Conservation (phyloP, 768 basidiomycete genomes). For the Lentinula detonsa region DNA sequence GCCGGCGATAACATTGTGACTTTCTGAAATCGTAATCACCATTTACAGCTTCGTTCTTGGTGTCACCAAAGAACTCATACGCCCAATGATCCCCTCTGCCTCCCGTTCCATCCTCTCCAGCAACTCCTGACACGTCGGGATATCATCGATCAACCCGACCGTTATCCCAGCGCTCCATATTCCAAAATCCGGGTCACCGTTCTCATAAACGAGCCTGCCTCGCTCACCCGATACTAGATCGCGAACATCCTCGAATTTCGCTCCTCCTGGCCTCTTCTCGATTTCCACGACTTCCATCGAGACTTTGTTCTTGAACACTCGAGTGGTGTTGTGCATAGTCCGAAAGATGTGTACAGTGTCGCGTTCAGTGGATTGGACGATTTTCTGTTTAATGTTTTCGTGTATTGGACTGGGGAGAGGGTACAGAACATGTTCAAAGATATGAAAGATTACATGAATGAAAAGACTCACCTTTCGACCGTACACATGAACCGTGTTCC, state of each 20-base stretch:
- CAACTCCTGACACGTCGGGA: conserved; percentile 75
- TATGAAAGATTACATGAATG: not conserved
- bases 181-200: conserved; percentile 80
- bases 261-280: conserved; percentile 76
- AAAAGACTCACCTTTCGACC: conserved; percentile 54
- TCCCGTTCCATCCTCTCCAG: conserved; percentile 66
- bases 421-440: not conserved
- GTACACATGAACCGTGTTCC: conserved; percentile 94
- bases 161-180: conserved; percentile 74
- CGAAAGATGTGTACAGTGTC: conserved; percentile 91
- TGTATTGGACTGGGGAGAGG: conserved; percentile 61
- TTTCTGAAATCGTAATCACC: too few species aligned
- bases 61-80: conserved; percentile 28
- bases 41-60: conserved; percentile 32
- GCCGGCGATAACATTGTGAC: too few species aligned
- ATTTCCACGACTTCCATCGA: conserved; percentile 80
- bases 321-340: conserved; percentile 74
- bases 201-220: conserved; percentile 72
- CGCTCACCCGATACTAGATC: conserved; percentile 71
- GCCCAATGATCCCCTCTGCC: conserved; percentile 59
- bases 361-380: conserved; percentile 74
- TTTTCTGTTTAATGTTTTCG: conserved; percentile 84
- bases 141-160: conserved; percentile 74
- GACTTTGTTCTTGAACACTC: conserved; percentile 85
- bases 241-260: conserved; percentile 80